A percentile compares a stretch with the other conserved stretches of the same genome.
Evolutionary conservation across 345 rosid species (phyloP).

Genomic region (Psidium guajava): DNA sequence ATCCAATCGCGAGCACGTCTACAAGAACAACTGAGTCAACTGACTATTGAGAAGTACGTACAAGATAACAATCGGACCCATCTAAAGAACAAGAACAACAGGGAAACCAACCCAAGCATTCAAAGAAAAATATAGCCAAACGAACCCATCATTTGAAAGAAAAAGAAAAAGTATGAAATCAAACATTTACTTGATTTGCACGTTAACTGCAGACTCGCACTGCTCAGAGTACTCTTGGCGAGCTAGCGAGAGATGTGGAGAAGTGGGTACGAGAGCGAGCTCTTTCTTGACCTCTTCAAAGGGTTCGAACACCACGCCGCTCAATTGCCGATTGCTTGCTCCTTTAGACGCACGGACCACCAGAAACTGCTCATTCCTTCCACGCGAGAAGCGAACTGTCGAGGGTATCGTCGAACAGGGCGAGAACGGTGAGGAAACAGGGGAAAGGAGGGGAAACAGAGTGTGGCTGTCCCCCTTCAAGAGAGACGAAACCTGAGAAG

Average conservation of each 20-base stretch:
- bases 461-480: background rate
- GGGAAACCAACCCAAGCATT: background rate
- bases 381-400: background rate
- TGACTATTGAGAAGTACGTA: background rate
- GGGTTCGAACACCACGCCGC: constrained; percentile 39
- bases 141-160: background rate
- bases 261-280: constrained; percentile 35
- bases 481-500: background rate
- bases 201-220: constrained; percentile 60
- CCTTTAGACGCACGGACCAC: constrained; percentile 2
- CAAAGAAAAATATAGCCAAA: background rate
- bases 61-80: background rate
- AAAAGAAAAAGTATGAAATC: background rate
- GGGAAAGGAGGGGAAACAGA: background rate
- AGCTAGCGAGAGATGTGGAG: constrained; percentile 49
- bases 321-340: background rate
- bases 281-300: constrained; percentile 74
- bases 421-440: background rate
- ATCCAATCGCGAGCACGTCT: background rate
- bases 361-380: background rate
- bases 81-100: background rate
- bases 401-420: background rate
- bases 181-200: constrained; percentile 64
- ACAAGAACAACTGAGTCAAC: background rate
- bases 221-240: constrained; percentile 43